Conservation (phyloP, 768 basidiomycete genomes). For the Agaricus sinodeliciosus region DNA sequence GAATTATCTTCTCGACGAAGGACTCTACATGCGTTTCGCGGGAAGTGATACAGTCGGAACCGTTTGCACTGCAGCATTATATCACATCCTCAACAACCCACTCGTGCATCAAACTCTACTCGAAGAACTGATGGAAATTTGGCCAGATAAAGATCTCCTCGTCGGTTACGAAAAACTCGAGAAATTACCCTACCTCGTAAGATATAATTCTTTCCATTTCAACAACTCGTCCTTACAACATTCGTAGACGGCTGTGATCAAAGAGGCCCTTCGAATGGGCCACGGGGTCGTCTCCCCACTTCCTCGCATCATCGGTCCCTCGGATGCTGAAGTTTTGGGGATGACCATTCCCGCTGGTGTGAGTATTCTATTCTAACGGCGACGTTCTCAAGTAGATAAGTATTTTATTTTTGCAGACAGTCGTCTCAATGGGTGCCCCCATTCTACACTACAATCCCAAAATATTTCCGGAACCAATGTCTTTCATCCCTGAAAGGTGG, state of each 20-base stretch:
- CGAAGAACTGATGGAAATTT: constrained; percentile 27
- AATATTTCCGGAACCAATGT: constrained; percentile 33
- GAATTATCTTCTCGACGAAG: constrained; percentile 30
- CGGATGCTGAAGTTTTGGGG: constrained; percentile 29
- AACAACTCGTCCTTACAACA: background rate
- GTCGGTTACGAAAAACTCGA: constrained; percentile 32
- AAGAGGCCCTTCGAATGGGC: constrained; percentile 38
- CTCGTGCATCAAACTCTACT: constrained; percentile 23
- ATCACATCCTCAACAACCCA: constrained; percentile 29
- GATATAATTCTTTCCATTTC: constrained; percentile 11
- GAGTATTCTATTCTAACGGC: constrained; percentile 4
- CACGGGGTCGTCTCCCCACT: constrained; percentile 32
- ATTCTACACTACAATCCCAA: constrained; percentile 32
- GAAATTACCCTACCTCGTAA: constrained; percentile 38
- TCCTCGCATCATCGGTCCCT: constrained; percentile 31
- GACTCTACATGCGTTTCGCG: constrained; percentile 30
- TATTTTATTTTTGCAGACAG: constrained; percentile 23
- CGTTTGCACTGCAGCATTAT: constrained; percentile 28
- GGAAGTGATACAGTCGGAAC: constrained; percentile 41
- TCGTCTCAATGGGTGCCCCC: constrained; percentile 32
- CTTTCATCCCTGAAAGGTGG: constrained; percentile 39
- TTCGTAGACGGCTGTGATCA: constrained; percentile 37
- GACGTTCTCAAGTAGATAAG: background rate
- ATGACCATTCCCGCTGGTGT: constrained; percentile 31
- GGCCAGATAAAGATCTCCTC: constrained; percentile 30